Base-by-base conservation (phyloP, 2,329 filamentous ascomycete genomes). In the Graphium sp. region DNA sequence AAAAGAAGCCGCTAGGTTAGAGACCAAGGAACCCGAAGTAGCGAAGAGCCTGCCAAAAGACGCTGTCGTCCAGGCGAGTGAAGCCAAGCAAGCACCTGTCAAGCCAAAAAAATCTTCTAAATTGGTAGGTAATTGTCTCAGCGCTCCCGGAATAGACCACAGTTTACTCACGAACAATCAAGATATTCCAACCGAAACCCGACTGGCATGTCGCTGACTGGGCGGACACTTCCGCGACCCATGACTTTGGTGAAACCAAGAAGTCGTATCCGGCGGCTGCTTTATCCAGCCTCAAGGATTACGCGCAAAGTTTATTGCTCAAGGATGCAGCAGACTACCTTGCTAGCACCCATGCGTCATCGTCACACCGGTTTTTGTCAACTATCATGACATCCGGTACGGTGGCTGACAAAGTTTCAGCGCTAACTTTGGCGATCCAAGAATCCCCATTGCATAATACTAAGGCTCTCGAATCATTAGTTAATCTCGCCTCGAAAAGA, bases 311-410 rank as follows among this genome's bases (percentile, higher is more conserved):
- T 7, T 60, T 95, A 6, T 58, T 95, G 13, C 74, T 91, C 30
- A 62, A 71, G 16, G 89, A 98, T 46, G 78, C 78, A 35, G 62
- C 69, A 22, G 60, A 69, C 26, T 98, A 94, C 53, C 64, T 65
- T 31, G 68, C 72, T 16, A 75, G 82, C 39, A 58, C 79, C 32
- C 72, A 80, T 6, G 72, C 81, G 28, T 83, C 82, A 16, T 89
- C 87, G 3, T 87, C 85, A 22, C 80, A 91, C 52, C 92, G 85
- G 49, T 98, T 98, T 60, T 75, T 95, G 62, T 82, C 85, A 2
- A 92, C 84, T 12, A 94, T 98, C 48, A 94, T 95, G 81, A 62
- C 83, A 7, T 91, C 85, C 2, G 89, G 89, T 60, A 98, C 91
- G 7, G 69, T 95, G 41, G 91, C 84, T 32, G 89, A 98, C 50